phyloP scores from a whole-genome alignment of 2,329 filamentous ascomycete genomes.

The Didymosphaeria variabile region DNA sequence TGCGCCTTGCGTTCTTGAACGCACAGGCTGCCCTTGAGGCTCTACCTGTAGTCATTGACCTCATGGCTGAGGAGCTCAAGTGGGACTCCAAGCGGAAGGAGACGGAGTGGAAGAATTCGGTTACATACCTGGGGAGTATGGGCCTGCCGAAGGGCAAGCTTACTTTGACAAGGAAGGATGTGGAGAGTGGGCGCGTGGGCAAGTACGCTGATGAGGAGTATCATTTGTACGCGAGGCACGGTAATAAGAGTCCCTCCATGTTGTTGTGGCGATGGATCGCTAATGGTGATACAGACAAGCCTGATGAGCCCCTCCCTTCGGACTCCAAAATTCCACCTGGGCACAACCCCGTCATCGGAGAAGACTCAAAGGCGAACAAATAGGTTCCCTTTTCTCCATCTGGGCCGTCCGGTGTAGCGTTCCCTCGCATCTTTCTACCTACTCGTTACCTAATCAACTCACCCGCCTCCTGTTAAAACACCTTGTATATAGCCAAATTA shows the following conservation, averaged over 20 bases:
- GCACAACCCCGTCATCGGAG: slow-evolving; percentile 56
- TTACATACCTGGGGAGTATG: slow-evolving; percentile 69
- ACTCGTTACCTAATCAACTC: neutral
- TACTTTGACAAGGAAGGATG: slow-evolving; percentile 64
- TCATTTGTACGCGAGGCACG: slow-evolving; percentile 59
- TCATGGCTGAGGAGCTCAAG: slow-evolving; percentile 84
- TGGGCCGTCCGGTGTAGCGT: neutral
- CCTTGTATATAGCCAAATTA: slow-evolving; percentile 4
- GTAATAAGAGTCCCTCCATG: slow-evolving; percentile 45
- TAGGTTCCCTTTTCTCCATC: slow-evolving; percentile 38
- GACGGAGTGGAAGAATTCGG: slow-evolving; percentile 78
- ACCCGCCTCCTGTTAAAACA: neutral
- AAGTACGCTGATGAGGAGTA: slow-evolving; percentile 59
- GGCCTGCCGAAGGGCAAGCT: slow-evolving; percentile 67
- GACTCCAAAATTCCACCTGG: slow-evolving; percentile 57
- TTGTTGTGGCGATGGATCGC: neutral
- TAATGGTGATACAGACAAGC: slow-evolving; percentile 55
- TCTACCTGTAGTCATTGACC: slow-evolving; percentile 83
- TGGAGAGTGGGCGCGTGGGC: slow-evolving; percentile 61
- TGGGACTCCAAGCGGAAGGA: slow-evolving; percentile 80
- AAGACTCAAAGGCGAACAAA: slow-evolving; percentile 59
- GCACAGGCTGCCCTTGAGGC: slow-evolving; percentile 89
- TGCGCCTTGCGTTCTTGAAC: slow-evolving; percentile 87
- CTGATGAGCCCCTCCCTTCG: slow-evolving; percentile 61
- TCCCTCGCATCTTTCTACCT: neutral